Percentiles rank a stretch among this genome's conserved stretches.
Evolutionary conservation across 768 basidiomycete species (phyloP).

Genomic region (Leccinum variicolor): DNA sequence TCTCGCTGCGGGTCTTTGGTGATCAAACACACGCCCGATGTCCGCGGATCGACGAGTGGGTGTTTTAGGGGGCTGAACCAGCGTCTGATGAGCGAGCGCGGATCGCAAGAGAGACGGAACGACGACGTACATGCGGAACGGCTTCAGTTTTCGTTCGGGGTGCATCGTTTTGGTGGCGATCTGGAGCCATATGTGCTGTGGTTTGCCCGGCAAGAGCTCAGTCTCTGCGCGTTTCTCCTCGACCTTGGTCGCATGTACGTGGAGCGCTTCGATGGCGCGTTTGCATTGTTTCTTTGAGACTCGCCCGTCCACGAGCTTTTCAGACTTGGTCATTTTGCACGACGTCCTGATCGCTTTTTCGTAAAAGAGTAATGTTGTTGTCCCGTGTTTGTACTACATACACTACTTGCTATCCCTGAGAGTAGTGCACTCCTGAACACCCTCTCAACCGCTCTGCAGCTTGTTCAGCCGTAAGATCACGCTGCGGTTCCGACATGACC

Average conservation of each 20-base stretch:
- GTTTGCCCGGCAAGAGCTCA: slow-evolving; percentile 73
- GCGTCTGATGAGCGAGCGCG: not conserved
- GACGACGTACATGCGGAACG: slow-evolving; percentile 71
- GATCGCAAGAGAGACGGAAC: not conserved
- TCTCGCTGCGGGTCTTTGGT: slow-evolving; percentile 94
- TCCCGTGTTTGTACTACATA: slow-evolving; percentile 12
- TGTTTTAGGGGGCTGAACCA: slow-evolving; percentile 62
- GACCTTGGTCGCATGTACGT: slow-evolving; percentile 63
- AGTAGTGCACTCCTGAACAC: slow-evolving; percentile 60
- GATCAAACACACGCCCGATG: slow-evolving; percentile 80
- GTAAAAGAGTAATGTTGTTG: slow-evolving; percentile 9
- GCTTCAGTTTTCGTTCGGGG: slow-evolving; percentile 73
- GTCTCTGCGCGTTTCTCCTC: slow-evolving; percentile 63
- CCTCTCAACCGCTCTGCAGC: slow-evolving; percentile 66
- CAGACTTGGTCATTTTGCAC: slow-evolving; percentile 40
- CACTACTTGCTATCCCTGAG: not conserved
- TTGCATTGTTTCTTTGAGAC: slow-evolving; percentile 72
- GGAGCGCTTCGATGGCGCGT: slow-evolving; percentile 76
- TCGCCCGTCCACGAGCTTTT: slow-evolving; percentile 63
- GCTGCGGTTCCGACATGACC: slow-evolving; percentile 85
- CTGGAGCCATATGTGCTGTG: slow-evolving; percentile 87
- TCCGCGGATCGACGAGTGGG: slow-evolving; percentile 80
- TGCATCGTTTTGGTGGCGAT: slow-evolving; percentile 83
- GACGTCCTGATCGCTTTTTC: not conserved
- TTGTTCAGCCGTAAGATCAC: slow-evolving; percentile 87